These are phyloP conservation scores for Echeveria elegans DNA, from an alignment of 164 flowering plant species.

Conservation along the genomic window DNA sequence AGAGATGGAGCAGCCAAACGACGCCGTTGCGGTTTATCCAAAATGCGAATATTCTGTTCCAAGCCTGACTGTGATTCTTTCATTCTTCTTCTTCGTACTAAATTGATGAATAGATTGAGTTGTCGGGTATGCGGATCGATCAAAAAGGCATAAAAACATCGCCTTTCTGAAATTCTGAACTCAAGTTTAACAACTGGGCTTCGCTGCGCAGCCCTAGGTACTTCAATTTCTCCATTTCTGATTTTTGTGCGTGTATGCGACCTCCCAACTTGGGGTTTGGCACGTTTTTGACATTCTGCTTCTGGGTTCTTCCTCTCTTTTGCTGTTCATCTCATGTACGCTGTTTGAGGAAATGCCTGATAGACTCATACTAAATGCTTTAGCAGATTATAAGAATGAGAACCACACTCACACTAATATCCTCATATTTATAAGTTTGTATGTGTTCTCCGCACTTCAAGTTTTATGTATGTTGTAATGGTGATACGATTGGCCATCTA, in stretches of 20 bases:
- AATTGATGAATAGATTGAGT: neutral
- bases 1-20: neutral
- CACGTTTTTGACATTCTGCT: neutral
- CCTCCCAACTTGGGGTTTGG: neutral
- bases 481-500: neutral
- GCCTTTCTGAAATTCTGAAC: neutral
- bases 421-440: no score
- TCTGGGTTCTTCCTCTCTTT: neutral
- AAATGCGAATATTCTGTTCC: conserved; percentile 3
- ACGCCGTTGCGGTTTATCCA: neutral
- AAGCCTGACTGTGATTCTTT: neutral
- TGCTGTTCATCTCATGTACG: neutral
- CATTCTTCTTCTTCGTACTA: neutral
- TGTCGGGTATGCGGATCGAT: neutral
- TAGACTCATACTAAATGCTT: neutral
- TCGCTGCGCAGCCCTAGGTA: neutral
- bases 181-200: neutral
- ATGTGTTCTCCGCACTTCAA: no score
- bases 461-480: no score
- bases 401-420: no score
- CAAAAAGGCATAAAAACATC: no score
- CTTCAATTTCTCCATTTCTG: neutral
- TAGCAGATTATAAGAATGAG: neutral
- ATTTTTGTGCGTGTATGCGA: neutral
- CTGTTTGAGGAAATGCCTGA: conserved; percentile 5